phyloP scores from a whole-genome alignment of 768 basidiomycete genomes.

The Suillus lakei region DNA sequence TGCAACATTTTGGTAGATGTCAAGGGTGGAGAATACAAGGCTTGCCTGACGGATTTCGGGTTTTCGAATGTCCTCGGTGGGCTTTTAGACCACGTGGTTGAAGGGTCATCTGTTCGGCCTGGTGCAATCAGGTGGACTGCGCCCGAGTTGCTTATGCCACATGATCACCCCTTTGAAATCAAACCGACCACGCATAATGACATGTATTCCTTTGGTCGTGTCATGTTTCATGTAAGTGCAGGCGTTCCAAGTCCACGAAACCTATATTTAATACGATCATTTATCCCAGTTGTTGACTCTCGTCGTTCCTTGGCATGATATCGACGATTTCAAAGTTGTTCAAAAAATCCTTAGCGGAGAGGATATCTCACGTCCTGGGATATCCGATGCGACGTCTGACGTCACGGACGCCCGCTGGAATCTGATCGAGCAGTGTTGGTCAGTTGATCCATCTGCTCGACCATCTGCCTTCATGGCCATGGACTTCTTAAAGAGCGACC shows the following conservation, averaged over 20 bases:
- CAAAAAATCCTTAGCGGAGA: conserved; percentile 1
- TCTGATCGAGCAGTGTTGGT: conserved; percentile 4
- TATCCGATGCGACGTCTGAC: neutral
- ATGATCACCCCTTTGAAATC: conserved; percentile 14
- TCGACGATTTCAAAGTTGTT: neutral
- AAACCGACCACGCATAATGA: conserved; percentile 34
- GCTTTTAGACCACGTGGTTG: conserved; percentile 22
- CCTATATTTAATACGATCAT: neutral
- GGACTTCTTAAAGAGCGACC: neutral
- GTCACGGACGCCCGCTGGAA: neutral
- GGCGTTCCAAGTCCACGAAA: neutral
- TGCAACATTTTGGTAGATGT: conserved; percentile 22
- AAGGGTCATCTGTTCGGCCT: conserved; percentile 32
- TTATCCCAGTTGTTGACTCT: neutral
- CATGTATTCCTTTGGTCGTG: conserved; percentile 43
- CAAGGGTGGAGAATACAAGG: conserved; percentile 27
- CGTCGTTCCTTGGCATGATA: neutral
- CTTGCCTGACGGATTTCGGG: conserved; percentile 50
- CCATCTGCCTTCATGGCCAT: neutral
- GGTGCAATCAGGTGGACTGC: conserved; percentile 9
- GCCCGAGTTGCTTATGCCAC: conserved; percentile 32
- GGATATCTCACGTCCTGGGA: neutral
- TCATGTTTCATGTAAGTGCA: conserved; percentile 18
- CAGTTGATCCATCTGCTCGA: neutral
- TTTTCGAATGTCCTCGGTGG: conserved; percentile 44